phyloP scores from a whole-genome alignment of 306 rosid genomes.

The Carpinus fangiana region DNA sequence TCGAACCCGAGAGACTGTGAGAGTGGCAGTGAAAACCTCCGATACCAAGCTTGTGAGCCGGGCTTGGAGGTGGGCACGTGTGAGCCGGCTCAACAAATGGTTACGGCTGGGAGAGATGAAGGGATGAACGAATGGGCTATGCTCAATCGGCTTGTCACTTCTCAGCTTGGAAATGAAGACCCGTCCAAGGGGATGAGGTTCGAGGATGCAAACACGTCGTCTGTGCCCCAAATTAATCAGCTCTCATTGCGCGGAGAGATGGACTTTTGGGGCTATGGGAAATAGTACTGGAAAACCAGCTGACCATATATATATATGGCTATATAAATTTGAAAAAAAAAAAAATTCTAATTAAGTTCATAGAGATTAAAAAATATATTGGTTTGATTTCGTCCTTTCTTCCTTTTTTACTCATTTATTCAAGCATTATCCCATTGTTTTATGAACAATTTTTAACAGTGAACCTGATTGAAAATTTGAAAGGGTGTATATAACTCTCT shows the following conservation, averaged over 20 bases:
- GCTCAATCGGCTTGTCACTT: constrained; percentile 71
- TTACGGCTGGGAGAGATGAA: constrained; percentile 26
- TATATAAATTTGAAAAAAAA: neutral
- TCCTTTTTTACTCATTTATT: neutral
- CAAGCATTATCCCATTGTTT: neutral
- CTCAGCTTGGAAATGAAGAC: constrained; percentile 64
- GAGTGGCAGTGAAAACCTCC: constrained; percentile 57
- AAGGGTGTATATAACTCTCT: too few relatives aligned
- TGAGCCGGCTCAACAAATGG: constrained; percentile 41
- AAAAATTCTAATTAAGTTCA: neutral
- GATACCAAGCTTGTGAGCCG: constrained; percentile 57
- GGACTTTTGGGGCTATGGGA: constrained; percentile 87
- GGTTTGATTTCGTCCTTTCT: neutral
- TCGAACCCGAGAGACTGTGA: constrained; percentile 66
- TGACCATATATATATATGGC: neutral
- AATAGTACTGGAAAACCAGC: constrained; percentile 25
- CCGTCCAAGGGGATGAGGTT: constrained; percentile 54
- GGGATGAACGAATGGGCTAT: constrained; percentile 74
- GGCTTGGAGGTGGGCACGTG: constrained; percentile 52
- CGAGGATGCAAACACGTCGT: constrained; percentile 45
- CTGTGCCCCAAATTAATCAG: constrained; percentile 55
- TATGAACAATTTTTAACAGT: neutral
- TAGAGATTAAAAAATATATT: neutral
- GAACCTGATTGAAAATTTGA: neutral
- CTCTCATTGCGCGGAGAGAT: constrained; percentile 77